These are phyloP conservation scores for Leishmania mexicana DNA, from an alignment of 208 protist species.

Conservation along the genomic window DNA sequence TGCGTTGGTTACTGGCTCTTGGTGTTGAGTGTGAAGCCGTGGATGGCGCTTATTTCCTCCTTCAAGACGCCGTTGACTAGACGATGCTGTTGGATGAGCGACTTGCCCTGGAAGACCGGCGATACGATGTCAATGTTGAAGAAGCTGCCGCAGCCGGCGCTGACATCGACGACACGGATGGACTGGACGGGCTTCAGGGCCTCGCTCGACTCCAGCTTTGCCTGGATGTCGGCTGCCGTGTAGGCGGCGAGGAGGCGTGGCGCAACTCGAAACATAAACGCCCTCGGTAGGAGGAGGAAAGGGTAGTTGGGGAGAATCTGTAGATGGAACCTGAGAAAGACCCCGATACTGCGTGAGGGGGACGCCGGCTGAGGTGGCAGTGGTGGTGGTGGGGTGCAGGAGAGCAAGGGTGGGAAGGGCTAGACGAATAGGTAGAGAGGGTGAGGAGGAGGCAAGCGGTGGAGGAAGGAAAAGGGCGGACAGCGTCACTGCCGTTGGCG, in stretches of 20 bases:
- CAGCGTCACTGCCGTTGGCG: not conserved
- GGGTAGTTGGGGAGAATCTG: not conserved
- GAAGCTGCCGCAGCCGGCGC: conserved; percentile 84
- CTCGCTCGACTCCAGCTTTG: conserved; percentile 62
- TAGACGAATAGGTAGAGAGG: not conserved
- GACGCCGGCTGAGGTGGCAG: not conserved
- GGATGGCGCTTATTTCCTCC: conserved; percentile 81
- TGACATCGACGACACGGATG: conserved; percentile 73
- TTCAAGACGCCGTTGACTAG: conserved; percentile 84
- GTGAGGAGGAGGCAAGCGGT: not conserved
- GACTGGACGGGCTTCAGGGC: conserved; percentile 56
- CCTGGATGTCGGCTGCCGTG: conserved; percentile 70
- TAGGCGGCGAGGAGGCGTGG: conserved; percentile 29
- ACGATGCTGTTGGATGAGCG: conserved; percentile 86
- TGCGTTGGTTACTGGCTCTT: conserved; percentile 10
- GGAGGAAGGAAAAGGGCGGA: not conserved
- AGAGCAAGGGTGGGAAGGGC: not conserved
- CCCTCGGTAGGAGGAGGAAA: not conserved
- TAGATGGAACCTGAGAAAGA: not conserved
- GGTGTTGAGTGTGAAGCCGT: conserved; percentile 87
- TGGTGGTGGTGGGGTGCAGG: not conserved
- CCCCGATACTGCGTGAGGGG: not conserved
- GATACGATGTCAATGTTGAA: conserved; percentile 85
- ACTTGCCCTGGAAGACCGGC: conserved; percentile 68
- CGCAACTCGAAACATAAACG: conserved; percentile 22